Evolutionary conservation across 768 basidiomycete species (phyloP), one percentile per base, ranked within the genome.

Genomic region (Pseudohyphozyma bogoriensis): DNA sequence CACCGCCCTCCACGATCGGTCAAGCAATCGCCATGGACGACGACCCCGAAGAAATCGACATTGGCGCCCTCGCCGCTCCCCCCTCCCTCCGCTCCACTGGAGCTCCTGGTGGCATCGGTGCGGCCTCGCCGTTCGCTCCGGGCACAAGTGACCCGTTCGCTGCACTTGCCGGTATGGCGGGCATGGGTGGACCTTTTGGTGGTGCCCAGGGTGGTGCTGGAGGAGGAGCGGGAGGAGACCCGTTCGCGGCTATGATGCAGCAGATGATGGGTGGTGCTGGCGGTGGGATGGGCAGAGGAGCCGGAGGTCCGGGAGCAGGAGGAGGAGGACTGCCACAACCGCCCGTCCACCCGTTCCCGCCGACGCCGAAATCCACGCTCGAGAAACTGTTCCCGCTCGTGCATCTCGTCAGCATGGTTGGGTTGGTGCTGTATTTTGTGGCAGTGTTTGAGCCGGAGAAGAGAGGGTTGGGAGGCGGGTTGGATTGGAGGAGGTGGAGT

Each of bases 381-480:
- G 68, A 71, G 39, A 54, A 64, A 24, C 20, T 69, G 20, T 62
- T 71, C 39, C 68, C 68, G 20, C 50, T 69, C 39, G 29, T 68
- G 10, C 70, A 71, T 55, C 26, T 71, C 28, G 18, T 69, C n/a
- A 29, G 64, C 35, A 69, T 69, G 68, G 63, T 71, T 40, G 61
- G 49, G 6, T 54, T 71, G 2, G 67, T 65, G 4, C 50, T 59
- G 7, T 71, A 64, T 42, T 61, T 59, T 24, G 62, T 71, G 7
- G 49, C 49, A 12, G 35, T 51, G 50, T 42, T 66, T 45, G 69
- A 70, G 55, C 69, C 69, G 29, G 50, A 55, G 29, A 51, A 42
- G 55, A 57, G 51, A 18, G 61, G 61, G 39, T 29, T 47, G 12
- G 55, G 58, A 9, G 33, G 28, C 1, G 59, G 54, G 2, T 40